A percentile compares a stretch with the other conserved stretches of the same genome.
Conservation (phyloP, 2,329 filamentous ascomycete species). For the Aspergillus fumigatus region DNA sequence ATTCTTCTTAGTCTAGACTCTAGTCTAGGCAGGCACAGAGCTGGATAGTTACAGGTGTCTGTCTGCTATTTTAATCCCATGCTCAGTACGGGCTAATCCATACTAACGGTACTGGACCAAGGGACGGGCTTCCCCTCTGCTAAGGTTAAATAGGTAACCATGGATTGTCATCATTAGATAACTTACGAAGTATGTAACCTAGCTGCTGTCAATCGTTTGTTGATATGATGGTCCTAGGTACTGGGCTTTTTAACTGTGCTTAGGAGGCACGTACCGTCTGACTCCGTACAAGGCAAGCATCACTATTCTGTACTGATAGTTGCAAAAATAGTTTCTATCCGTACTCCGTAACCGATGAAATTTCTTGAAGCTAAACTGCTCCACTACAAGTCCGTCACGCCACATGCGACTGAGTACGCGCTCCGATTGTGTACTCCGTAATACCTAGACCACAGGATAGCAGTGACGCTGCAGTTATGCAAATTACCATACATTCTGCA, state of each 20-base stretch:
- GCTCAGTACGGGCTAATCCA: not conserved
- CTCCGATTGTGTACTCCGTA: too few relatives aligned
- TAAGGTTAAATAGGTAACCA: too few relatives aligned
- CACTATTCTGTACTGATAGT: not conserved
- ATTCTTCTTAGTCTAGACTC: slow-evolving; percentile 7
- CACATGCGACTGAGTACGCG: too few relatives aligned
- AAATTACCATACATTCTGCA: not conserved
- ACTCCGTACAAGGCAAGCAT: too few relatives aligned
- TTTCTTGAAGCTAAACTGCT: not conserved
- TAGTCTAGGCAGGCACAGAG: too few relatives aligned
- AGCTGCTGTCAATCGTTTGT: not conserved
- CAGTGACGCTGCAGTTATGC: not conserved
- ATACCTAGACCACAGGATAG: too few relatives aligned
- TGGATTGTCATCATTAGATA: too few relatives aligned
- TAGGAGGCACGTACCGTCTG: too few relatives aligned
- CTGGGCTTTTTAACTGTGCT: too few relatives aligned
- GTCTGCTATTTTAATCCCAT: not conserved
- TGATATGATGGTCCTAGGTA: too few relatives aligned
- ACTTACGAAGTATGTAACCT: not conserved
- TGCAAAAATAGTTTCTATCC: not conserved
- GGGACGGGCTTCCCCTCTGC: too few relatives aligned
- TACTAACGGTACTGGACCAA: too few relatives aligned
- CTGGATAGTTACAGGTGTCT: not conserved
- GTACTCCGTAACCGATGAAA: not conserved
- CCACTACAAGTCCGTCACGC: not conserved